These are phyloP conservation scores for Gliomastix tumulicola DNA, from an alignment of 2,329 filamentous ascomycete genomes.

Conservation along the genomic window DNA sequence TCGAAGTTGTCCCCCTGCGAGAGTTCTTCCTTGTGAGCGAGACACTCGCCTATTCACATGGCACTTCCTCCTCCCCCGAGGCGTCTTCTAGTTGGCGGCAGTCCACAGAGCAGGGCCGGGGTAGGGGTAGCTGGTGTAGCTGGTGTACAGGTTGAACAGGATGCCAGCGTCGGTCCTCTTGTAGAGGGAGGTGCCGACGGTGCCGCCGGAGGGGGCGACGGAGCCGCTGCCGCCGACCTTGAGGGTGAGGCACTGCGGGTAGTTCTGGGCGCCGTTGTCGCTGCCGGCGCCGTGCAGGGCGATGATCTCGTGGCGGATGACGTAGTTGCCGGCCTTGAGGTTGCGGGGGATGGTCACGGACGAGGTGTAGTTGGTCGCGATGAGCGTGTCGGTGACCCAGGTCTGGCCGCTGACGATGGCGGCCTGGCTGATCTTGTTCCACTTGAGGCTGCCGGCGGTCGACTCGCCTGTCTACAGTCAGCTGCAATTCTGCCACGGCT, in stretches of 20 bases:
- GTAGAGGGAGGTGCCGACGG: slow-evolving; percentile 16
- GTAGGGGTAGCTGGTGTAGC: slow-evolving; percentile 10
- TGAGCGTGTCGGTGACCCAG: slow-evolving; percentile 30
- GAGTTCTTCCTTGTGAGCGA: background rate
- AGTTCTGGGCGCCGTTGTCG: slow-evolving; percentile 39
- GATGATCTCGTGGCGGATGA: slow-evolving; percentile 43
- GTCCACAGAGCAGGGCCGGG: slow-evolving; percentile 13
- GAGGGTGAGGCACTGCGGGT: slow-evolving; percentile 43
- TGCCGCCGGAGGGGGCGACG: slow-evolving; percentile 16
- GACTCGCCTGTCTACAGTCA: slow-evolving; percentile 39
- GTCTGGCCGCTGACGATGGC: slow-evolving; percentile 35
- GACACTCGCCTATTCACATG: no score
- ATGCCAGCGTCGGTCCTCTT: slow-evolving; percentile 15
- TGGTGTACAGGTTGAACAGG: slow-evolving; percentile 15
- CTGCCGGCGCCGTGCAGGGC: slow-evolving; percentile 32
- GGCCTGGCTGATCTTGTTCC: slow-evolving; percentile 54
- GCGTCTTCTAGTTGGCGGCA: slow-evolving; percentile 8
- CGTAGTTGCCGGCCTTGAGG: slow-evolving; percentile 29
- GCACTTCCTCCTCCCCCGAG: no score
- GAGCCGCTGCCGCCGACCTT: slow-evolving; percentile 30
- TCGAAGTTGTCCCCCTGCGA: background rate
- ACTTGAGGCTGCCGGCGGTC: slow-evolving; percentile 44
- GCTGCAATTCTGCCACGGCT: no score
- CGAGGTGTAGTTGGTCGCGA: slow-evolving; percentile 24
- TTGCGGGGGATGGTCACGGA: slow-evolving; percentile 19